Evolutionary conservation across 148 eudicot genomes (phyloP).

Genomic region (Persicaria tinctoria): DNA sequence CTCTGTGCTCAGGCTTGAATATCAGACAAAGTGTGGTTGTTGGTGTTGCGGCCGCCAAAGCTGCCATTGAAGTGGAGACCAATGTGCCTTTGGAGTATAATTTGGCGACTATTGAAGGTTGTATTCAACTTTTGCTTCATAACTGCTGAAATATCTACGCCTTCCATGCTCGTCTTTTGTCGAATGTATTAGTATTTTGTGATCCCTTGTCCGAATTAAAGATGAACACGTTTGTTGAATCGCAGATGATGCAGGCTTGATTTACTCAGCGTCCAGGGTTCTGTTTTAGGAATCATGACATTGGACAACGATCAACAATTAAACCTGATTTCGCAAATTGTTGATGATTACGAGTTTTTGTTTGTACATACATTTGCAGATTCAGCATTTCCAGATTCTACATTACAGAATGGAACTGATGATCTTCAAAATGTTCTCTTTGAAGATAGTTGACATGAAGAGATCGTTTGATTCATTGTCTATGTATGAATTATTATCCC

Average conservation of each 20-base stretch:
- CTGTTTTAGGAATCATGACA: slow-evolving; percentile 38
- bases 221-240: background rate
- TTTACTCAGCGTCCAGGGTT: slow-evolving; percentile 58
- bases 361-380: too few species aligned
- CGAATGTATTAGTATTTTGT: background rate
- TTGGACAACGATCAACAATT: background rate
- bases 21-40: slow-evolving; percentile 78
- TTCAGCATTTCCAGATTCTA: too few species aligned
- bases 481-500: too few species aligned
- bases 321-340: background rate
- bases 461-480: too few species aligned
- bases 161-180: background rate
- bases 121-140: background rate
- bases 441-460: too few species aligned
- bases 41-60: slow-evolving; percentile 90
- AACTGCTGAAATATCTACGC: background rate
- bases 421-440: too few species aligned
- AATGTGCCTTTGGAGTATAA: slow-evolving; percentile 58
- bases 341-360: too few species aligned
- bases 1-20: slow-evolving; percentile 73
- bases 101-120: slow-evolving; percentile 59
- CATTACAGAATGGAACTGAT: too few species aligned
- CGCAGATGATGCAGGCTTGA: slow-evolving; percentile 72
- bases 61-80: slow-evolving; percentile 54
- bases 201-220: background rate